Evolutionary conservation across 257 asterid species (phyloP).

Genomic region (Capsicum rhomboideum): DNA sequence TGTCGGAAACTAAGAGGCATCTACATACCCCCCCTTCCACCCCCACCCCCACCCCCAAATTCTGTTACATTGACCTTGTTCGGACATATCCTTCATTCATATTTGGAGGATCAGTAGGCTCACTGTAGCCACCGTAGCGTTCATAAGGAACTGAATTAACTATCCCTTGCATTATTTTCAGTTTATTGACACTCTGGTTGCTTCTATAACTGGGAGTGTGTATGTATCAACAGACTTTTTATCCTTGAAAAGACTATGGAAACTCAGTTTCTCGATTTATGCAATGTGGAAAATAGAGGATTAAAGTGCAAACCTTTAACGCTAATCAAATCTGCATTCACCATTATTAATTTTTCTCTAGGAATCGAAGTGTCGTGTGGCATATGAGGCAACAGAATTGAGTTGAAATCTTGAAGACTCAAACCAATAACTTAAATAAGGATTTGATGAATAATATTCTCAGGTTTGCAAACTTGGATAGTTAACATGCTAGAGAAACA

Average conservation of each 20-base stretch:
- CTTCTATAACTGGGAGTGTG: background rate
- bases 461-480: too few species aligned
- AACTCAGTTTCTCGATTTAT: background rate
- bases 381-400: too few species aligned
- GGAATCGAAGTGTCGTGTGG: too few species aligned
- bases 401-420: too few species aligned
- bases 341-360: too few species aligned
- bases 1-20: conserved; percentile 22
- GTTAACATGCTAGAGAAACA: too few species aligned
- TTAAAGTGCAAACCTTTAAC: too few species aligned
- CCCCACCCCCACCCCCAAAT: too few species aligned
- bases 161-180: background rate
- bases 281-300: background rate
- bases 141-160: conserved; percentile 53
- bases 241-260: background rate
- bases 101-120: conserved; percentile 87
- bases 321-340: too few species aligned
- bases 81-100: conserved; percentile 81
- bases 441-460: too few species aligned
- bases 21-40: conserved; percentile 32
- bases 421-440: too few species aligned
- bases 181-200: background rate
- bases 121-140: conserved; percentile 93
- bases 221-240: background rate
- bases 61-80: conserved; percentile 69